A percentile compares a stretch with the other conserved stretches of the same genome.
phyloP scores from a whole-genome alignment of 2,329 filamentous ascomycete species.

The Botrytis fragariae region DNA sequence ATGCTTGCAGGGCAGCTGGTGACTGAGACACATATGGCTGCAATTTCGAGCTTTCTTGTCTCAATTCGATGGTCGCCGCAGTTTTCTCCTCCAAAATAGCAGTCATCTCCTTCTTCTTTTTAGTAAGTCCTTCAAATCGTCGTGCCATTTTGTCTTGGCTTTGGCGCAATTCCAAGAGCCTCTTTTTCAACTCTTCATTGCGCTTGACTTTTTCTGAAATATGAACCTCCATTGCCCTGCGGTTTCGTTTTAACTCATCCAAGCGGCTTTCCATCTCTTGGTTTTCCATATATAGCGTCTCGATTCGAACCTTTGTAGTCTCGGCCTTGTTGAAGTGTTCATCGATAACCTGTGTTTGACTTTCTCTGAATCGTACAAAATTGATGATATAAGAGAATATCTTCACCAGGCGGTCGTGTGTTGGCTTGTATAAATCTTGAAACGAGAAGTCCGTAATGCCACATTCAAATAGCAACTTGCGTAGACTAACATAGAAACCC shows the following conservation, averaged over 20 bases:
- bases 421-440: slow-evolving; percentile 86
- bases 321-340: slow-evolving; percentile 91
- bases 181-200: slow-evolving; percentile 83
- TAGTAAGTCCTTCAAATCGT: slow-evolving; percentile 78
- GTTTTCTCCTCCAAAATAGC: slow-evolving; percentile 69
- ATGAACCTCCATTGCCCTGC: slow-evolving; percentile 75
- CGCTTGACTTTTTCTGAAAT: slow-evolving; percentile 81
- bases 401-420: slow-evolving; percentile 84
- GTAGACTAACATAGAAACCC: slow-evolving; percentile 88
- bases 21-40: slow-evolving; percentile 90
- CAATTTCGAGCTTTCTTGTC: slow-evolving; percentile 85
- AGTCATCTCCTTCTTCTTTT: slow-evolving; percentile 75
- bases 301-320: slow-evolving; percentile 81
- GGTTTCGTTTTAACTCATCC: slow-evolving; percentile 75
- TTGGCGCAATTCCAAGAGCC: slow-evolving; percentile 74
- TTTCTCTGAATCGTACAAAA: slow-evolving; percentile 95
- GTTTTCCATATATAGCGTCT: slow-evolving; percentile 80
- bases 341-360: slow-evolving; percentile 84
- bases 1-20: slow-evolving; percentile 76
- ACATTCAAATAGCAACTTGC: slow-evolving; percentile 78
- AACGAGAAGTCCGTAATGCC: slow-evolving; percentile 93
- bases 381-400: slow-evolving; percentile 99
- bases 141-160: slow-evolving; percentile 81
- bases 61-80: slow-evolving; percentile 64
- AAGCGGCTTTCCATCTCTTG: slow-evolving; percentile 80